Base-by-base conservation (phyloP, 1,284 basidiomycete species). In the Sanghuangporus baumii region DNA sequence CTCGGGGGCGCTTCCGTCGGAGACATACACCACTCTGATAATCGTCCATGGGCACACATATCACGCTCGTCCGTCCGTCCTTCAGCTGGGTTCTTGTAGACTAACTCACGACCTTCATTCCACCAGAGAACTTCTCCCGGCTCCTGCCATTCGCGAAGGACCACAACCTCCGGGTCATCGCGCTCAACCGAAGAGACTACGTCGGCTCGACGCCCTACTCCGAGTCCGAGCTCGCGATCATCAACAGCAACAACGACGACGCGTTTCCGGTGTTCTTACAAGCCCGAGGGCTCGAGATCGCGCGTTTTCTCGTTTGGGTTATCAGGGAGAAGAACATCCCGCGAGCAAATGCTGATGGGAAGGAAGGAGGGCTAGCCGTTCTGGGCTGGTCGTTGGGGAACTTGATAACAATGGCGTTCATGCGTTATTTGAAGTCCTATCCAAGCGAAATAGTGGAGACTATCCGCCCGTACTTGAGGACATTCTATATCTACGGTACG, bases 161-260 rank as follows among this genome's bases (percentile, higher is more conserved):
- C 50, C 46, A 66, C 56, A 66, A 69, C 26, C 54, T 69, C 16
- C 69, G 69, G 11, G 55, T 71, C 18, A 66, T 71, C 4, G 58
- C 66, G 0, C 55, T 70, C 26, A 71, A 70, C 48, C 57, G 62
- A 12, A 65, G 71, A 16, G 71, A 71, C 59, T 70, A 70, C 55
- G 58, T 59, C 23, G 66, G 66, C 12, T 69, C 71, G 1, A 67
- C 71, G 6, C 65, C 52, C 0, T 69, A 64, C 51, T 55, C 68
- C 1, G 43, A 41, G 2, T 41, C 38, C 3, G 71, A 72, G 43
- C 59, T 72, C 9, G 55, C 60, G 2, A 59, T 55, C 6, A 40
- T 69, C 7, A 40, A 48, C 37, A 57, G 57, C 14, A 26, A 51
- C 2, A 54, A 62, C 12, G 26, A 34, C n/a, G 63, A 62, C 3